Evolutionary conservation across 2,329 filamentous ascomycete species (phyloP).

Genomic region (Aspergillus sp.): DNA sequence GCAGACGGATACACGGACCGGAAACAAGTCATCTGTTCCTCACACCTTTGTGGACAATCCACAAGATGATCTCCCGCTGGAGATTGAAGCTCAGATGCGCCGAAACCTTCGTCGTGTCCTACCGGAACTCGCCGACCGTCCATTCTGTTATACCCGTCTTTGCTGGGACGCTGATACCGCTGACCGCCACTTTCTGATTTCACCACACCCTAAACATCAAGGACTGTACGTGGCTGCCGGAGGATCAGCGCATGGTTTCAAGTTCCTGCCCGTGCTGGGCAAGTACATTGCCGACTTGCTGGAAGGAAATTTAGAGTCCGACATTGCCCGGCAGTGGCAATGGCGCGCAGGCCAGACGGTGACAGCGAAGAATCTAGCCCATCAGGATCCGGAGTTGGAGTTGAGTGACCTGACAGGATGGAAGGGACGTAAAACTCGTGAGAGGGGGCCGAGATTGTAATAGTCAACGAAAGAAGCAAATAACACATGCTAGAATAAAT

Average conservation of each 20-base stretch:
- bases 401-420: slow-evolving; percentile 1
- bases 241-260: slow-evolving; percentile 32
- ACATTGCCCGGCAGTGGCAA: slow-evolving; percentile 30
- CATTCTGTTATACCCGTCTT: not conserved
- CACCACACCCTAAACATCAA: slow-evolving; percentile 44
- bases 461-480: not conserved
- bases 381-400: not conserved
- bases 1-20: not conserved
- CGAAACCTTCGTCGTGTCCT: not conserved
- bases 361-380: slow-evolving; percentile 1
- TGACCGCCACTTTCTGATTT: slow-evolving; percentile 46
- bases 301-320: slow-evolving; percentile 25
- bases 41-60: not conserved
- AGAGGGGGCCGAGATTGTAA: not conserved
- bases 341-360: slow-evolving; percentile 28
- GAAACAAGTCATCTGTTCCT: not conserved
- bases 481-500: not conserved
- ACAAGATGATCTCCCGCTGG: not conserved
- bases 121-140: not conserved
- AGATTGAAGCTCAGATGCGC: not conserved
- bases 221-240: slow-evolving; percentile 46
- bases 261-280: slow-evolving; percentile 34
- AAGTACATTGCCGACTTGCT: slow-evolving; percentile 33
- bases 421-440: not conserved
- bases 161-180: slow-evolving; percentile 1